Conservation (phyloP, 805 yeast species). For the Diddensiella santjacobensis region DNA sequence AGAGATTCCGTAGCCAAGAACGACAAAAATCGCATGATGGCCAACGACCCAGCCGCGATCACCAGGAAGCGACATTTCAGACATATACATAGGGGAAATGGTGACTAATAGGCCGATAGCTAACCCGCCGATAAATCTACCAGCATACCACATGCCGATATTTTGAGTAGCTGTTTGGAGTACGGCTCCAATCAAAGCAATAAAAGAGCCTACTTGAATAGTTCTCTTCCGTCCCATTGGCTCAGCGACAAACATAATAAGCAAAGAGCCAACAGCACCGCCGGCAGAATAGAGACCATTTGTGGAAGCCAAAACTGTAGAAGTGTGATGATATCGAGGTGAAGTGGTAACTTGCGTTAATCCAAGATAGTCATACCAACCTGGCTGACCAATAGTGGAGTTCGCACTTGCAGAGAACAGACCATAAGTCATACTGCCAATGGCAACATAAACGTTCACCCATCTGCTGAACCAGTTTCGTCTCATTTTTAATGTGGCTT, state of each 20-base stretch:
- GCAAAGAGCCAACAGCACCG: slow-evolving; percentile 13
- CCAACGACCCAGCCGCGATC: slow-evolving; percentile 27
- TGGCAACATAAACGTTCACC: slow-evolving; percentile 5
- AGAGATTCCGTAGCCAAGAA: slow-evolving; percentile 10
- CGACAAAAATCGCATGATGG: slow-evolving; percentile 12
- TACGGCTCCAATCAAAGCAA: slow-evolving; percentile 10
- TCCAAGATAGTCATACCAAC: background rate
- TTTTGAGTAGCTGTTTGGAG: slow-evolving; percentile 10
- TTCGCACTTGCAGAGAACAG: slow-evolving; percentile 2
- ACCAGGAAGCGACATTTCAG: slow-evolving; percentile 40
- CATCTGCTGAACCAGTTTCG: slow-evolving; percentile 9
- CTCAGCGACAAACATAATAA: slow-evolving; percentile 9
- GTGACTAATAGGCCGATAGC: slow-evolving; percentile 52
- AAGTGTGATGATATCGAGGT: slow-evolving; percentile 5
- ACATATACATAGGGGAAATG: slow-evolving; percentile 49
- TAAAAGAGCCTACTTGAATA: slow-evolving; percentile 8
- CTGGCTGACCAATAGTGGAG: slow-evolving; percentile 2
- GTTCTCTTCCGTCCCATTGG: slow-evolving; percentile 10
- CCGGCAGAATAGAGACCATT: slow-evolving; percentile 15
- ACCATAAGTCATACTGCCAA: slow-evolving; percentile 4
- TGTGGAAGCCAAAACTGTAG: slow-evolving; percentile 13
- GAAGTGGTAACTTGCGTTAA: background rate
- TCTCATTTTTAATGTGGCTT: slow-evolving; percentile 1
- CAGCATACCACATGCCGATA: slow-evolving; percentile 38
- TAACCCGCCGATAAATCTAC: slow-evolving; percentile 49